Evolutionary conservation across 768 basidiomycete species (phyloP).

Genomic region (Grammothele lineata): DNA sequence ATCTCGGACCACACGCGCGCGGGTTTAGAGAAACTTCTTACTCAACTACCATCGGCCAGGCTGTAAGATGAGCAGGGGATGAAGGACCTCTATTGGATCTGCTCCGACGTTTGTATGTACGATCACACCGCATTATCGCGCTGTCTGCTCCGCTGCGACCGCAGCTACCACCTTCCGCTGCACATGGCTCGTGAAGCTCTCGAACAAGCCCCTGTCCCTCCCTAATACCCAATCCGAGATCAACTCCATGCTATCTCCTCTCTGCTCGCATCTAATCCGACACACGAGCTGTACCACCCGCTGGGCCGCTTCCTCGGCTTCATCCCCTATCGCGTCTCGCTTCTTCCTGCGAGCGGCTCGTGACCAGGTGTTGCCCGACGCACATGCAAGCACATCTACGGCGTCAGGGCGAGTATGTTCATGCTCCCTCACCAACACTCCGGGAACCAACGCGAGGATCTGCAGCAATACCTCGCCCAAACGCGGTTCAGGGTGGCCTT

Average conservation of each 20-base stretch:
- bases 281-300: constrained; percentile 13
- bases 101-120: too few species aligned
- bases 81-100: too few species aligned
- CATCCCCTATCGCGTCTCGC: constrained; percentile 11
- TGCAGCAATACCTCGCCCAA: constrained; percentile 7
- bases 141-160: neutral
- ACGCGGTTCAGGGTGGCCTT: neutral
- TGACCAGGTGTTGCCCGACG: constrained; percentile 59
- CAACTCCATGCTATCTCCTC: constrained; percentile 25
- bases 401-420: too few species aligned
- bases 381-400: constrained; percentile 7
- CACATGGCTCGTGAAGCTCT: constrained; percentile 67
- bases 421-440: constrained; percentile 12
- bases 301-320: neutral
- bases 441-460: constrained; percentile 29
- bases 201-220: constrained; percentile 50
- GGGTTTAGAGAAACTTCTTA: constrained; percentile 42
- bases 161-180: constrained; percentile 39
- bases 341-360: constrained; percentile 56
- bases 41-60: constrained; percentile 1
- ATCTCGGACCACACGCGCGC: constrained; percentile 40
- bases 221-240: constrained; percentile 65
- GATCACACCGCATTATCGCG: too few species aligned
- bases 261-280: constrained; percentile 17
- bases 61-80: too few species aligned